A percentile compares a stretch with the other conserved stretches of the same genome.
These are phyloP conservation scores for Fraxinus dipetala DNA, from an alignment of 305 asterid species.

Conservation along the genomic window DNA sequence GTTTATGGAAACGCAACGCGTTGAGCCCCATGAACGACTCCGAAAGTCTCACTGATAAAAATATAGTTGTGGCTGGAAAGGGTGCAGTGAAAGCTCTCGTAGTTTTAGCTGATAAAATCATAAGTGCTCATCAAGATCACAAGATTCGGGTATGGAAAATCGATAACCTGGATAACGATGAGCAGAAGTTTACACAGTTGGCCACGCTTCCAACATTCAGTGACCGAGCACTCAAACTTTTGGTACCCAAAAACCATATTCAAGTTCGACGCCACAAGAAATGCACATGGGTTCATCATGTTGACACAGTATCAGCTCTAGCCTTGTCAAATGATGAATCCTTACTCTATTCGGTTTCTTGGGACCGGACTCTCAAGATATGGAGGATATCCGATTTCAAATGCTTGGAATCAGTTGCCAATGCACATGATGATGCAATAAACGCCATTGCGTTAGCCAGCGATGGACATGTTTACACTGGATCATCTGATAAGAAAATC, in stretches of 20 bases:
- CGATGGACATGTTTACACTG: conserved; percentile 51
- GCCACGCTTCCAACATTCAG: conserved; percentile 62
- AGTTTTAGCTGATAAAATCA: conserved; percentile 43
- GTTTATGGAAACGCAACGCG: conserved; percentile 27
- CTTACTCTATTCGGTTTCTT: conserved; percentile 71
- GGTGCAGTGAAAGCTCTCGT: conserved; percentile 67
- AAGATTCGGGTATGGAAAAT: conserved; percentile 70
- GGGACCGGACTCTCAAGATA: conserved; percentile 67
- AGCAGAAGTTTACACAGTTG: conserved; percentile 33
- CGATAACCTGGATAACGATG: conserved; percentile 19
- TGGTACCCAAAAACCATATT: conserved; percentile 53
- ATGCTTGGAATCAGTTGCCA: conserved; percentile 59
- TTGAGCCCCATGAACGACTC: conserved; percentile 2
- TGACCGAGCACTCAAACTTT: conserved; percentile 47
- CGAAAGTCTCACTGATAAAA: conserved; percentile 20
- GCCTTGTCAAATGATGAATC: conserved; percentile 53
- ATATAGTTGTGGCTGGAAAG: conserved; percentile 41
- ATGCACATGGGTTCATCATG: conserved; percentile 70
- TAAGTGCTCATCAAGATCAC: conserved; percentile 82
- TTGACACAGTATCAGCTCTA: conserved; percentile 62
- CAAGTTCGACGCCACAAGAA: conserved; percentile 52
- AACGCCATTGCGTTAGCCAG: conserved; percentile 44
- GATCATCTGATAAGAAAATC: conserved; percentile 66
- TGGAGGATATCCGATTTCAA: conserved; percentile 62
- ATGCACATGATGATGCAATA: conserved; percentile 83